Evolutionary conservation across 129 eudicot genomes (phyloP).

Genomic region (Flaveria trinervia): DNA sequence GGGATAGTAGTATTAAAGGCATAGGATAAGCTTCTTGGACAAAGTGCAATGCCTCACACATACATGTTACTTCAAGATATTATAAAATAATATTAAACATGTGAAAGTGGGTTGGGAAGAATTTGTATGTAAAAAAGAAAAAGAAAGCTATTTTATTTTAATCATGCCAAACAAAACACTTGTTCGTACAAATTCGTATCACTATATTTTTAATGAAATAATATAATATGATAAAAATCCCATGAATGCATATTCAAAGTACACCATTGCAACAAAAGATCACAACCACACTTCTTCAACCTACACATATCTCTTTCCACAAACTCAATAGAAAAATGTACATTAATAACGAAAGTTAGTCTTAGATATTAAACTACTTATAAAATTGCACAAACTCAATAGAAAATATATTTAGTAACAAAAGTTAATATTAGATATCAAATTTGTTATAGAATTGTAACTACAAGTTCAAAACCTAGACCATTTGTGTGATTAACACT

Average conservation of each 20-base stretch:
- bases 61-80: conserved; percentile 38
- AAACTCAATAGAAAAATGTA: too few species aligned
- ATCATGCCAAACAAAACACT: not conserved
- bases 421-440: too few species aligned
- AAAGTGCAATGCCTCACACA: conserved; percentile 39
- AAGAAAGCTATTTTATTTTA: not conserved
- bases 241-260: conserved; percentile 27
- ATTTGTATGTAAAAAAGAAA: conserved; percentile 21
- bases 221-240: not conserved
- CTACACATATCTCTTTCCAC: not conserved
- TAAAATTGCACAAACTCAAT: too few species aligned
- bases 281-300: conserved; percentile 30
- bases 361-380: too few species aligned
- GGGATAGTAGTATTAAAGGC: conserved; percentile 31
- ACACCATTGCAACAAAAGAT: conserved; percentile 34
- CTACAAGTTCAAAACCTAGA: too few species aligned
- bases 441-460: too few species aligned
- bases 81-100: conserved; percentile 34
- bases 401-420: too few species aligned
- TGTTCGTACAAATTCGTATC: conserved; percentile 50
- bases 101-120: conserved; percentile 31
- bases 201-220: conserved; percentile 12
- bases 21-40: conserved; percentile 50
- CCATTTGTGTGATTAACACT: too few species aligned
- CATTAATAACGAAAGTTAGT: too few species aligned